Evolutionary conservation across 1,139 yeast species (phyloP), one percentile per base, ranked within the genome.

Genomic region (Taiozyma sp.): DNA sequence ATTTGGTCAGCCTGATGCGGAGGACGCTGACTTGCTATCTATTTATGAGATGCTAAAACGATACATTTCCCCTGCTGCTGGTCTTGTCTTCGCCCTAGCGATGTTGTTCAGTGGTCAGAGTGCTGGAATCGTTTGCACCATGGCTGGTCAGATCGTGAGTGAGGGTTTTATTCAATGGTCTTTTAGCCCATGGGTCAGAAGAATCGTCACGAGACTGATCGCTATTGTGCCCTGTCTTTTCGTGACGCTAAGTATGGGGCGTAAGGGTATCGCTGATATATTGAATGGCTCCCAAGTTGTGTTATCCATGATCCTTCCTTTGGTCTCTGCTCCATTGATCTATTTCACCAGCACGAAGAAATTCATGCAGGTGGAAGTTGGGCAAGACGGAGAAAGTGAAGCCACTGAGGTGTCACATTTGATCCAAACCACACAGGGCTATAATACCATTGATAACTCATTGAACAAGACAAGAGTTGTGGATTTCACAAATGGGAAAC

Each of bases 111-210:
- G 96, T n/a, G 99, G 99, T 21, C 96, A 91, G 65, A 87, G 96
- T 62, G 98, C 99, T 2, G 98, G 99, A 47, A 88, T 95, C 32
- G 96, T 93, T n/a, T 93, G 97, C 63, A 93, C 99, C 0, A 76
- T 93, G 63, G 95, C 98, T 1, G 97, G 99, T 22, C 99, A 93
- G 67, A 89, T 91, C 81, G 97, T 93, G 2, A 83, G 90, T 62
- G 98, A 93, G 66, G 99, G 99, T 0, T 95, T 91, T 61, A 75
- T 91, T 45, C 76, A 80, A 54, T 89, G 97, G 93, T 74, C 87
- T 1, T 75, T 91, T 55, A 83, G 88, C 34, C 98, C 99, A 1
- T 93, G 95, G 73, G 73, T 86, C 4, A 80, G 97, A 52, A 78
- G 98, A 57, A 72, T 93, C 46, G 73, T 89, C 28, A 93, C 99